Base-by-base conservation (phyloP, 116 monocot species). In the Phalaenopsis hybrid region DNA sequence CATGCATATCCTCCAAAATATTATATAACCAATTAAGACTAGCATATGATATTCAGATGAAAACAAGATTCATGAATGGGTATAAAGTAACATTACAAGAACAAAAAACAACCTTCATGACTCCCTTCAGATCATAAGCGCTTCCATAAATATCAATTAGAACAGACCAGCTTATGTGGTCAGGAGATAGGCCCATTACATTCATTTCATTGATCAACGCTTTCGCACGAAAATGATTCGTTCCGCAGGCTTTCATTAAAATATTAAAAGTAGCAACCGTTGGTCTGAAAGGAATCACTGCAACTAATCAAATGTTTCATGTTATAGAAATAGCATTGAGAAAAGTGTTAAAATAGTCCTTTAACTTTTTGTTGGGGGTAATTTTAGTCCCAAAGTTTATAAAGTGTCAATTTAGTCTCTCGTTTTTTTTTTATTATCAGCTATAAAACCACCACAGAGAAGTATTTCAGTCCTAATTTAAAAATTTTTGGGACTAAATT, bases 191-290 rank as follows among this genome's bases (percentile, higher is more conserved):
- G 57, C 94, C 91, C 45, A 89, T 74, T 23, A 46, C 65, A 88
- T 87, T 88, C 94, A 96, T 96, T 79, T 96, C 96, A 78, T 89
- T 79, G 85, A 96, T 89, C 72, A 96, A 78, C 83, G 73, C 78
- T 83, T 89, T 94, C 67, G 92, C 92, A 80, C 87, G 90, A 43
- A 89, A 81, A 50, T 84, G 83, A 85, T 96, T 87, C 70, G 87
- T 87, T 17, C 96, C 96, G 88, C 96, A 96, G 21, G 92, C 96
- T 85, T 92, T 94, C 94, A 96, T 94, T 81, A 96, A 86, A 79
- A 92, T 88, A 84, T 96, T 96, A 84, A 86, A 96, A 33, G 96
- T 96, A 28, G 89, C 85, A 79, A 94, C 88, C 25, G 94, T 90
- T 31, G 96, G 94, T 81, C 48, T 92, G 83, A 96, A 96, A 46